phyloP scores from a whole-genome alignment of 2,329 filamentous ascomycete species.

The Aureobasidium melanogenum region DNA sequence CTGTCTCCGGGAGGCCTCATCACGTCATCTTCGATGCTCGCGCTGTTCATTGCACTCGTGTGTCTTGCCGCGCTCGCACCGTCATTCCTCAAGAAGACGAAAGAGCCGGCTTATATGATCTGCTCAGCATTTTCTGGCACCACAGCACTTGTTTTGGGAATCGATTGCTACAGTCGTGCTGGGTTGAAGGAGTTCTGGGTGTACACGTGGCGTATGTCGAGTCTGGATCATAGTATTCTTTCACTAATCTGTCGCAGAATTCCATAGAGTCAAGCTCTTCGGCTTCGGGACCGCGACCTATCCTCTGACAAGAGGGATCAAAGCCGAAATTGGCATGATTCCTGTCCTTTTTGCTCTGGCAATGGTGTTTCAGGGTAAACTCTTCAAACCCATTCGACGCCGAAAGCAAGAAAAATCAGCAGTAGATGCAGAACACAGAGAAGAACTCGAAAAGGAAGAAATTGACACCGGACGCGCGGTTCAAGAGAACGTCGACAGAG shows the following conservation, averaged over 20 bases:
- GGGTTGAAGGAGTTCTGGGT: conserved; percentile 95
- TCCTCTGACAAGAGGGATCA: conserved; percentile 76
- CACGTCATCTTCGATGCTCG: conserved; percentile 50
- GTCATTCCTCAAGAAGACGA: conserved; percentile 64
- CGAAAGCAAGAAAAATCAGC: conserved; percentile 39
- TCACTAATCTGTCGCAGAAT: conserved; percentile 30
- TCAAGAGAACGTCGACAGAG: conserved; percentile 52
- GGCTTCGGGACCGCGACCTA: conserved; percentile 69
- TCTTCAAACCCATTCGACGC: conserved; percentile 70
- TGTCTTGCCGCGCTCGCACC: conserved; percentile 59
- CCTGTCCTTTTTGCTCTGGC: conserved; percentile 67
- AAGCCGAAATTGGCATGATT: conserved; percentile 71
- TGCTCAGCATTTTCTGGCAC: conserved; percentile 74
- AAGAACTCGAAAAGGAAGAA: conserved; percentile 57
- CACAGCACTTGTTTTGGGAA: conserved; percentile 69
- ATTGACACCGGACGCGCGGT: conserved; percentile 60
- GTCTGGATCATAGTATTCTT: not conserved
- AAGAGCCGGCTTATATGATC: conserved; percentile 53
- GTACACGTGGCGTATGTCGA: conserved; percentile 68
- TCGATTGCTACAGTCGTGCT: conserved; percentile 85
- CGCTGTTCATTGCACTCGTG: conserved; percentile 67
- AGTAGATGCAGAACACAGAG: conserved; percentile 42
- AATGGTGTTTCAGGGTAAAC: conserved; percentile 71
- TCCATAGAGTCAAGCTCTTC: conserved; percentile 68
- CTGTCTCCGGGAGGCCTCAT: conserved; percentile 70